Percentiles rank a stretch among this genome's conserved stretches.
These are phyloP conservation scores for Alternaria viburni DNA, from an alignment of 2,329 filamentous ascomycete species.

Conservation along the genomic window DNA sequence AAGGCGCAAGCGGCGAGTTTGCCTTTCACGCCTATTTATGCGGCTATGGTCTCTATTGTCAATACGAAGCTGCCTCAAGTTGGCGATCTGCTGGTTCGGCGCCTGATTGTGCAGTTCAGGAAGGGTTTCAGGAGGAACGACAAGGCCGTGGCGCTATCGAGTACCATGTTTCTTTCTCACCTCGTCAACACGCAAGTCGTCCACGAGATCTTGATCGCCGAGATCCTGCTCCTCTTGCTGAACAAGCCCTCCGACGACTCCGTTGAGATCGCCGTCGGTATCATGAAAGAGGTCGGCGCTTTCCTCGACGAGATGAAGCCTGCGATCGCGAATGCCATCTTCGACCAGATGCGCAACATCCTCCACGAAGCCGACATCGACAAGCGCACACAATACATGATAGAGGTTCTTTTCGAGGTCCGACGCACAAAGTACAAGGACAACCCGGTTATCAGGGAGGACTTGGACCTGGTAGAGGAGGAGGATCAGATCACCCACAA, in stretches of 20 bases:
- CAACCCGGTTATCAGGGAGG: constrained; percentile 86
- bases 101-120: constrained; percentile 88
- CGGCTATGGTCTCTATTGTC: constrained; percentile 93
- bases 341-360: constrained; percentile 94
- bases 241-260: constrained; percentile 97
- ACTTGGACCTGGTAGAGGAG: constrained; percentile 94
- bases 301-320: constrained; percentile 95
- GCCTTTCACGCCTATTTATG: constrained; percentile 95
- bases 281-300: constrained; percentile 91
- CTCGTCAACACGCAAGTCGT: constrained; percentile 95
- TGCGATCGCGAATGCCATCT: constrained; percentile 85
- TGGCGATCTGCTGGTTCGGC: constrained; percentile 84
- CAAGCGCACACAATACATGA: constrained; percentile 98
- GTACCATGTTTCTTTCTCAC: constrained; percentile 93
- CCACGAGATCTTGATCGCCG: constrained; percentile 89
- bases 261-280: constrained; percentile 93
- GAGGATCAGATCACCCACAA: constrained; percentile 97
- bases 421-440: constrained; percentile 97
- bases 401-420: constrained; percentile 96
- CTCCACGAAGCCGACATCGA: constrained; percentile 97
- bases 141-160: constrained; percentile 92
- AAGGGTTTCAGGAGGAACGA: constrained; percentile 97
- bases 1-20: constrained; percentile 96
- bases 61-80: constrained; percentile 97
- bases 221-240: constrained; percentile 89